A percentile compares a stretch with the other conserved stretches of the same genome.
phyloP scores from a whole-genome alignment of 352 stramenopile genomes.

The Globisporangium polare region DNA sequence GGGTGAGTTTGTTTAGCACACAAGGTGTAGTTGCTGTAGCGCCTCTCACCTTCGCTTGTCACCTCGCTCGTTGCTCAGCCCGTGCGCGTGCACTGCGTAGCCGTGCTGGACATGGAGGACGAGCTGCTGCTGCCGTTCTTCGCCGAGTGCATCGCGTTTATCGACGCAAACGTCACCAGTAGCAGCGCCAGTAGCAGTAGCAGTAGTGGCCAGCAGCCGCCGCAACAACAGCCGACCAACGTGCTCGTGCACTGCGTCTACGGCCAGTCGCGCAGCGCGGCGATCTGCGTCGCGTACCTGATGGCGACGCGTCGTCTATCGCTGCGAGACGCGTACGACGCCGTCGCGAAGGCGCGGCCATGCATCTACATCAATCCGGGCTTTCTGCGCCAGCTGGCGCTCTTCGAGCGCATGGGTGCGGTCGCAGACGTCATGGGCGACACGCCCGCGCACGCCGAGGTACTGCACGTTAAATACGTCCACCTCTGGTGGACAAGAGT shows the following conservation, averaged over 20 bases:
- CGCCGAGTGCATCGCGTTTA: constrained; percentile 32
- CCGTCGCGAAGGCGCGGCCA: constrained; percentile 50
- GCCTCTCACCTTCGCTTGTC: too few relatives aligned
- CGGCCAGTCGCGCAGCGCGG: constrained; percentile 70
- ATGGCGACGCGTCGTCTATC: constrained; percentile 44
- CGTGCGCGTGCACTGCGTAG: constrained; percentile 41
- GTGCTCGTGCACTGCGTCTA: constrained; percentile 80
- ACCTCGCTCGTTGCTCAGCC: background rate
- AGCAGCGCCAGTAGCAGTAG: background rate
- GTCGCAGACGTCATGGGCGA: constrained; percentile 31
- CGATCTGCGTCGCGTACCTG: constrained; percentile 71
- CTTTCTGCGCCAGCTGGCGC: constrained; percentile 64
- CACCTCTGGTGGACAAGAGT: background rate
- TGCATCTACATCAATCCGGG: constrained; percentile 81
- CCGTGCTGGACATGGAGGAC: constrained; percentile 77
- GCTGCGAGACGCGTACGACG: constrained; percentile 47
- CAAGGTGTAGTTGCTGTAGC: too few relatives aligned
- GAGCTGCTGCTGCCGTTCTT: constrained; percentile 66
- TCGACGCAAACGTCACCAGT: background rate
- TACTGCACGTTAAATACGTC: constrained; percentile 3
- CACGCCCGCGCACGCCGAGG: constrained; percentile 57
- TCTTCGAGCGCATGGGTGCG: constrained; percentile 62
- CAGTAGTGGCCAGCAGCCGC: too few relatives aligned
- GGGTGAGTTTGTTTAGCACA: constrained; percentile 20
- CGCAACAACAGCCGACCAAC: background rate